Evolutionary conservation across 768 basidiomycete species (phyloP), one percentile per base, ranked within the genome.

Genomic region (Russula emetica): DNA sequence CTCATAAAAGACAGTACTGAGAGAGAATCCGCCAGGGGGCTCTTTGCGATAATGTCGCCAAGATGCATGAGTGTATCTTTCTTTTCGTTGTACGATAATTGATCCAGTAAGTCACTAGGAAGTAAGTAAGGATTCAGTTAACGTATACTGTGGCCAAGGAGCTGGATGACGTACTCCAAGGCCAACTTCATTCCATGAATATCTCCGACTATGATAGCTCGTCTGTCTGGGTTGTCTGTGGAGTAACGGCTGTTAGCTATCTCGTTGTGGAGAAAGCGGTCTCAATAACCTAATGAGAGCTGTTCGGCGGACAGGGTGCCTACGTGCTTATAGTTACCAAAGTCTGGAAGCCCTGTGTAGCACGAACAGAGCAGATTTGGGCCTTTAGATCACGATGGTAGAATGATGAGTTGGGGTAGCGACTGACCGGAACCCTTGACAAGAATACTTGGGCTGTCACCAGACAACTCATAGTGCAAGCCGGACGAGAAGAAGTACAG

Each of bases 11-110:
- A 74, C 10, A 96, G 75, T 22, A 89, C 79, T 7, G 81, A 77
- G 63, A 87, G 73, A 0, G 90, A 88, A n/a, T 81, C 80, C 40
- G 80, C 66, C 58, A 82, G 79, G 0, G 80, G 72, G 5, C 86
- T 88, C 73, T 90, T 95, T 24, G 88, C 78, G 20, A 91, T 70
- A 18, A 95, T 78, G 73, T 98, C 96, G 16, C 96, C 96, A 38
- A 87, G 80, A 70, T 93, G 90, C 28, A 98, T 76, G 34, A 98
- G 78, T 0, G 80, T 81, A 70, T 97, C 94, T 16, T 78, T 76
- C 3, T 71, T 66, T 0, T 83, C 77, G 34, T 84, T 70, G 72
- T 88, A 96, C 3, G 80, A 76, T 26, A 92, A 65, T 69, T 84
- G 78, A 40, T 75, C 63, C 22, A 96, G 79, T 1, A 98, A 79